Evolutionary conservation across 1,139 yeast species (phyloP).

Genomic region (Geotrichum citri-aurantii): DNA sequence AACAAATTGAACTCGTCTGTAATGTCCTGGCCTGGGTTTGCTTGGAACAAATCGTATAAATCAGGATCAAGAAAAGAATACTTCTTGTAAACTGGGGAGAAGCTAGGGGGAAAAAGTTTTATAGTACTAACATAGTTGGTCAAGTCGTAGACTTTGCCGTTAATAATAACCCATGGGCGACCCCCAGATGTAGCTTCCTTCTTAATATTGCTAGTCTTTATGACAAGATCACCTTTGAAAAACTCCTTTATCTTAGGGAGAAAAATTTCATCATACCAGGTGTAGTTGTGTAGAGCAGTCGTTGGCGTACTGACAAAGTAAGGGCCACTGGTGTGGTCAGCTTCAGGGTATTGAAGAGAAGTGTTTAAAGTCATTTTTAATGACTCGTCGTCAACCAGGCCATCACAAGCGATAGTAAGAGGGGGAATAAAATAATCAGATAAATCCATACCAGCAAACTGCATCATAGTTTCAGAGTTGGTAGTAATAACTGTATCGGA

Average conservation of each 20-base stretch:
- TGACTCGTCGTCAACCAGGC: slow-evolving; percentile 33
- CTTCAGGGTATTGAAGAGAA: slow-evolving; percentile 30
- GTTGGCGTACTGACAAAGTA: slow-evolving; percentile 23
- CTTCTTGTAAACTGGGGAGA: slow-evolving; percentile 24
- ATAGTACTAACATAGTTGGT: slow-evolving; percentile 36
- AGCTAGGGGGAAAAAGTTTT: slow-evolving; percentile 20
- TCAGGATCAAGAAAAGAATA: slow-evolving; percentile 35
- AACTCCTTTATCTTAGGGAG: slow-evolving; percentile 34
- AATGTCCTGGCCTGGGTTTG: slow-evolving; percentile 35
- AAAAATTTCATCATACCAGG: slow-evolving; percentile 37
- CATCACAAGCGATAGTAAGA: slow-evolving; percentile 38
- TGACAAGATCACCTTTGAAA: slow-evolving; percentile 39
- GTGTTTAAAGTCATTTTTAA: slow-evolving; percentile 32
- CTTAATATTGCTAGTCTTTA: slow-evolving; percentile 28
- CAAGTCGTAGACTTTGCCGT: slow-evolving; percentile 37
- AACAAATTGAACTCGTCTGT: slow-evolving; percentile 32
- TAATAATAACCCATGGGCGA: slow-evolving; percentile 32
- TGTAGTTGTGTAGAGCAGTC: slow-evolving; percentile 34
- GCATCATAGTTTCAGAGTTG: slow-evolving; percentile 31
- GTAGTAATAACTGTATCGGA: slow-evolving; percentile 36
- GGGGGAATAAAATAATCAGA: slow-evolving; percentile 41
- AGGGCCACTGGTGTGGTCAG: slow-evolving; percentile 35
- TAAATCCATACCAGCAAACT: slow-evolving; percentile 38
- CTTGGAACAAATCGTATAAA: slow-evolving; percentile 31
- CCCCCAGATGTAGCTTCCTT: slow-evolving; percentile 24